A percentile compares a stretch with the other conserved stretches of the same genome.
These are phyloP conservation scores for Wickerhamomyces chaumierensis DNA, from an alignment of 805 yeast species.

Conservation along the genomic window DNA sequence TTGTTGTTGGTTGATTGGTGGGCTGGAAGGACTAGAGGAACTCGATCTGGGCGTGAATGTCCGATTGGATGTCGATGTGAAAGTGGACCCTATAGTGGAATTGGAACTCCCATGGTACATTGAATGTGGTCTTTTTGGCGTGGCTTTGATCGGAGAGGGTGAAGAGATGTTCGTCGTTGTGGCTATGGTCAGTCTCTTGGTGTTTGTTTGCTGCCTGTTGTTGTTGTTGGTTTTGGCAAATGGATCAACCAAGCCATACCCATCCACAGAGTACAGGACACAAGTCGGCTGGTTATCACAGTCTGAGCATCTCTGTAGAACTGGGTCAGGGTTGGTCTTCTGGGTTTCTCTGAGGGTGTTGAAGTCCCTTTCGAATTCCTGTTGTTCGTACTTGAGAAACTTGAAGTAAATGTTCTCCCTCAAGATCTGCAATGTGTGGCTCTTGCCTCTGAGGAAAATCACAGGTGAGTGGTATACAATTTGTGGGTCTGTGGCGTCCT, in stretches of 20 bases:
- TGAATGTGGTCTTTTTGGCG: neutral
- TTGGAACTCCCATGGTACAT: neutral
- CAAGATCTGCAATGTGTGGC: slow-evolving; percentile 20
- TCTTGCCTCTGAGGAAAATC: slow-evolving; percentile 20
- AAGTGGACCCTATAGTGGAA: neutral
- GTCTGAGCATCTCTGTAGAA: too few relatives aligned
- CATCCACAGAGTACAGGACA: too few relatives aligned
- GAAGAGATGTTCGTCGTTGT: neutral
- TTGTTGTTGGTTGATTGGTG: too few relatives aligned
- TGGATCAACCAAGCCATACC: too few relatives aligned
- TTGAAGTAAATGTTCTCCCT: slow-evolving; percentile 23
- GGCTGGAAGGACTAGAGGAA: too few relatives aligned
- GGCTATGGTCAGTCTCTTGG: neutral
- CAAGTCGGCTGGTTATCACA: too few relatives aligned
- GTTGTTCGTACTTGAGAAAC: slow-evolving; percentile 8
- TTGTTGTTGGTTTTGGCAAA: neutral
- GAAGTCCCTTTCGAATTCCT: neutral
- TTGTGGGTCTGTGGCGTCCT: slow-evolving; percentile 15
- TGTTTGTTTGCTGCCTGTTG: neutral
- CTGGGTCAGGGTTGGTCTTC: too few relatives aligned
- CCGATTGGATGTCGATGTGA: neutral
- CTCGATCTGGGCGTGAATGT: too few relatives aligned
- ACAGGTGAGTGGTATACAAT: slow-evolving; percentile 24
- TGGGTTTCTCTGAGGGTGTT: too few relatives aligned
- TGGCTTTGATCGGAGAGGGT: neutral